These are phyloP conservation scores for Sicyos baderoa DNA, from an alignment of 306 rosid species.

Conservation along the genomic window DNA sequence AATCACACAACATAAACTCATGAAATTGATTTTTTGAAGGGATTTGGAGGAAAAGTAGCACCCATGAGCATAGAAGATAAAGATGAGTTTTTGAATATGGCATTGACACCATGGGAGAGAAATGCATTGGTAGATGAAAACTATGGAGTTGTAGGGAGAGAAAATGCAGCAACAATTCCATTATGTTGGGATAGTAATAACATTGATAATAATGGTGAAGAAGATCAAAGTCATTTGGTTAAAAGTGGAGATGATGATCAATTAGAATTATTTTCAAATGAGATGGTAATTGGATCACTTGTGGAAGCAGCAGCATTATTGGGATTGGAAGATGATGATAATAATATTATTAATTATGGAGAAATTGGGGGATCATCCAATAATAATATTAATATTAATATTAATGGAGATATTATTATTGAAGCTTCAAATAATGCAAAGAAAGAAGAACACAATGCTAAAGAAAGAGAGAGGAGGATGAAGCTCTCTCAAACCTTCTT, in stretches of 20 bases:
- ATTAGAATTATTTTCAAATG: not conserved
- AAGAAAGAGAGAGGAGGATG: constrained; percentile 19
- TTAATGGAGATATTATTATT: not conserved
- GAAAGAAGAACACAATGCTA: constrained; percentile 20
- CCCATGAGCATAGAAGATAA: not conserved
- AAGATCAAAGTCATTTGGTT: not conserved
- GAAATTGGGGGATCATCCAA: not conserved
- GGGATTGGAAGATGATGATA: not conserved
- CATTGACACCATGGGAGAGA: not conserved
- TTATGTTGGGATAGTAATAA: not conserved
- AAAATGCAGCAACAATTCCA: not conserved
- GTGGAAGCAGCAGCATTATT: not conserved
- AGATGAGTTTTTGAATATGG: not conserved
- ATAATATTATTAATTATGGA: not conserved
- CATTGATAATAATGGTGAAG: not conserved
- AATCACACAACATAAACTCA: not conserved
- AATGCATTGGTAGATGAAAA: not conserved
- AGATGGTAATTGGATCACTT: not conserved
- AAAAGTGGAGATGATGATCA: not conserved
- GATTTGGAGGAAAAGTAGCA: not conserved
- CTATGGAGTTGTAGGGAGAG: not conserved
- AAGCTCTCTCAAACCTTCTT: not conserved
- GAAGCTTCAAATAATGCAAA: constrained; percentile 14
- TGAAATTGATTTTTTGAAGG: not conserved
- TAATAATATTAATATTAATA: no score